Conservation (phyloP, 1,139 yeast genomes). For the Kodamaea anthophila region DNA sequence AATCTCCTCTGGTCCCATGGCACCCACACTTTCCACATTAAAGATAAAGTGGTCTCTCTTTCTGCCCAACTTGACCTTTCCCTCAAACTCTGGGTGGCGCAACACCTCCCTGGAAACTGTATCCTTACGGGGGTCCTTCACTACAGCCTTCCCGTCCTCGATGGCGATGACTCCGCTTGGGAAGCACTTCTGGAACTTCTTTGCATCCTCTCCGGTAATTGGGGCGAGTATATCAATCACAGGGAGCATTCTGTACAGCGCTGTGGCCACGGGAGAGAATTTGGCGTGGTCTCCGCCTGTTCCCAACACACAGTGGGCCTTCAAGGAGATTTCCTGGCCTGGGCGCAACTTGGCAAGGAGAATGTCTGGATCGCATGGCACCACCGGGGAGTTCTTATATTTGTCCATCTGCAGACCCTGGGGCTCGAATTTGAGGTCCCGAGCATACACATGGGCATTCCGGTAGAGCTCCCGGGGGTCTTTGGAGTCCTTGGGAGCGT, state of each 20-base stretch:
- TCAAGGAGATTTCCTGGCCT: conserved; percentile 88
- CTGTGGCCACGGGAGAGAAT: conserved; percentile 94
- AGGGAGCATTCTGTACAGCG: conserved; percentile 95
- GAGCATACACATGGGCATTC: conserved; percentile 82
- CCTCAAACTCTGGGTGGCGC: conserved; percentile 85
- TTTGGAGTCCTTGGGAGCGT: conserved; percentile 72
- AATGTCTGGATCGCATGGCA: conserved; percentile 80
- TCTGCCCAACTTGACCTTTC: conserved; percentile 86
- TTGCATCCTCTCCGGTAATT: conserved; percentile 71
- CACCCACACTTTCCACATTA: conserved; percentile 92
- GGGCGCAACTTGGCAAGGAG: conserved; percentile 90
- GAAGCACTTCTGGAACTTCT: conserved; percentile 80
- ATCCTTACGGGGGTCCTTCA: conserved; percentile 85
- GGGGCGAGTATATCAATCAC: conserved; percentile 72
- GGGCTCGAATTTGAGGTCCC: conserved; percentile 84
- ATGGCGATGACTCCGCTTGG: conserved; percentile 89
- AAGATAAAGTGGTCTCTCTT: conserved; percentile 88
- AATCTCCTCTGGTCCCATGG: conserved; percentile 94
- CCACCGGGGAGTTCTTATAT: conserved; percentile 65
- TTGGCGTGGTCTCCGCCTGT: conserved; percentile 95
- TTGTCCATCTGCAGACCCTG: conserved; percentile 78
- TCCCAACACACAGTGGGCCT: conserved; percentile 89
- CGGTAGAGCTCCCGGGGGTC: conserved; percentile 80
- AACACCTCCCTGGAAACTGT: conserved; percentile 95
- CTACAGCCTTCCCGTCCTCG: conserved; percentile 67